phyloP scores from a whole-genome alignment of 345 rosid species.

The Melaleuca alternifolia region DNA sequence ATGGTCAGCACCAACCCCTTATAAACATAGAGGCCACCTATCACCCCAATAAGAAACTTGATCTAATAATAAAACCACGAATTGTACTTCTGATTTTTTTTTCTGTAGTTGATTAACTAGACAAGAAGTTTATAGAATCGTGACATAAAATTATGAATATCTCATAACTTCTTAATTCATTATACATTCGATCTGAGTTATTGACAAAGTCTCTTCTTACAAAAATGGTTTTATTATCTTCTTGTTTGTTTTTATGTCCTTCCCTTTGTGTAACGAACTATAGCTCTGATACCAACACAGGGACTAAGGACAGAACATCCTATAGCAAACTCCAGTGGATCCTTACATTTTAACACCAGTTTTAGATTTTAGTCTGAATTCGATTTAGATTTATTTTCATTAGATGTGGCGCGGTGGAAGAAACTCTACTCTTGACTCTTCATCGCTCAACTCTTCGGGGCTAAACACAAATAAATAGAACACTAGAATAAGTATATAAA shows the following conservation, averaged over 20 bases:
- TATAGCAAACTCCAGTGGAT: too few relatives aligned
- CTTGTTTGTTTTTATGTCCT: not conserved
- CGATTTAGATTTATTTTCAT: too few relatives aligned
- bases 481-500: too few relatives aligned
- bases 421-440: too few relatives aligned
- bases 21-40: not conserved
- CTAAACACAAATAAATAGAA: too few relatives aligned
- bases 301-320: too few relatives aligned
- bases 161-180: not conserved
- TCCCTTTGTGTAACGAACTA: not conserved
- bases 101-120: not conserved
- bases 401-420: too few relatives aligned
- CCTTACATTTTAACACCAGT: too few relatives aligned
- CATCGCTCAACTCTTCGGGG: too few relatives aligned
- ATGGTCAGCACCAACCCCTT: not conserved
- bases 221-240: not conserved
- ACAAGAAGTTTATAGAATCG: not conserved
- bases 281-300: too few relatives aligned
- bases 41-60: not conserved
- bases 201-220: not conserved
- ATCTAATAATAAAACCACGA: not conserved
- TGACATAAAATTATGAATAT: not conserved
- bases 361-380: too few relatives aligned
- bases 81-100: not conserved
- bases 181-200: not conserved